A percentile compares a stretch with the other conserved stretches of the same genome.
phyloP scores from a whole-genome alignment of 1,139 yeast genomes.

The Saccharomyces pastorianus region DNA sequence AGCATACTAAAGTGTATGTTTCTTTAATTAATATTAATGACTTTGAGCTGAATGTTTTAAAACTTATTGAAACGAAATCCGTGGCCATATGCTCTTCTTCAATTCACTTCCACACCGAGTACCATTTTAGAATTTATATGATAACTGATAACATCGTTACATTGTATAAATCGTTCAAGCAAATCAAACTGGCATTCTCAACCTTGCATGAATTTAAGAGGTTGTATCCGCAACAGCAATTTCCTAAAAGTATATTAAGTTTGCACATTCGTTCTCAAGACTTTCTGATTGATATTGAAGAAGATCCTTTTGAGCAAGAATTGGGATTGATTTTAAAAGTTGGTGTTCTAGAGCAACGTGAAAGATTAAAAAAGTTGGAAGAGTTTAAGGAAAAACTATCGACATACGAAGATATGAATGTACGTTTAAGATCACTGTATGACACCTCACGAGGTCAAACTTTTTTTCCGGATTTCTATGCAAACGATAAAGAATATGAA shows the following conservation, averaged over 20 bases:
- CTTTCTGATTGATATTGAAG: conserved; percentile 36
- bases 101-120: conserved; percentile 30
- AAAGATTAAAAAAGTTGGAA: conserved; percentile 49
- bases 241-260: conserved; percentile 45
- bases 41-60: conserved; percentile 9
- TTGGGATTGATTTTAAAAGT: conserved; percentile 63
- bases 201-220: conserved; percentile 35
- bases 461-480: not conserved
- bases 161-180: conserved; percentile 50
- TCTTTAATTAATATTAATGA: conserved; percentile 15
- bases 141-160: conserved; percentile 61
- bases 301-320: conserved; percentile 81
- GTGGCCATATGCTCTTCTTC: conserved; percentile 11
- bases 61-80: conserved; percentile 1
- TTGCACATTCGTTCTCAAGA: conserved; percentile 43
- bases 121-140: conserved; percentile 56
- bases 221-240: conserved; percentile 36
- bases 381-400: conserved; percentile 38
- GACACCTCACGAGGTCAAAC: not conserved
- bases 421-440: not conserved
- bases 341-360: conserved; percentile 60
- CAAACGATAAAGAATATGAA: conserved; percentile 1
- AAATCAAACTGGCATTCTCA: conserved; percentile 45
- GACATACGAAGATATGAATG: conserved; percentile 1
- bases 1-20: conserved; percentile 16